phyloP scores from a whole-genome alignment of 169 alveolate species.

The Plasmodium fragile region DNA sequence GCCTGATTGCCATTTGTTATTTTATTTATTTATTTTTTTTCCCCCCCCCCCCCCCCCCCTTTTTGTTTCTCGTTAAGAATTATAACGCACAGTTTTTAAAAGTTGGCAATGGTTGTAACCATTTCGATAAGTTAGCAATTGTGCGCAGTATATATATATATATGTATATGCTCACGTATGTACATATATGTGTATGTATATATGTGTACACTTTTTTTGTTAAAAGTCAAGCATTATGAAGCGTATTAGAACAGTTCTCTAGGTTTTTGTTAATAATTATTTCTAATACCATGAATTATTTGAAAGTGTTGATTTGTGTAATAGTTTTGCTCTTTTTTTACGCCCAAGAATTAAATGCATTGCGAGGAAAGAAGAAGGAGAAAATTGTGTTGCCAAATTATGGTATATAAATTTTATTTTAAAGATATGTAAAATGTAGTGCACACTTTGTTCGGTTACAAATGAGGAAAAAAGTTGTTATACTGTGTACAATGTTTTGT shows the following conservation, averaged over 20 bases:
- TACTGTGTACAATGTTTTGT: neutral
- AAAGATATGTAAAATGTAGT: neutral
- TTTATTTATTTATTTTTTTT: conserved; percentile 4
- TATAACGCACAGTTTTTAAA: neutral
- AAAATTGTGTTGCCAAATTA: neutral
- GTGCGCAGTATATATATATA: neutral
- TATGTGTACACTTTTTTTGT: neutral
- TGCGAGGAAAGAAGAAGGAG: conserved; percentile 14
- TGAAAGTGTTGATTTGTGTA: conserved; percentile 10
- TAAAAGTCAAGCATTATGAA: conserved; percentile 7
- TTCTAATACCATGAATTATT: conserved; percentile 10
- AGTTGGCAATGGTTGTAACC: neutral
- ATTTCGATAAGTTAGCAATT: neutral
- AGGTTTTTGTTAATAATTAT: neutral
- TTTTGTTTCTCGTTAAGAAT: conserved; percentile 4
- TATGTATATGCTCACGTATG: neutral
- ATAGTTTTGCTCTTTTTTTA: neutral
- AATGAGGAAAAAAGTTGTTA: neutral
- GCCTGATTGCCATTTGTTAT: neutral
- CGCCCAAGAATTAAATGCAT: conserved; percentile 19
- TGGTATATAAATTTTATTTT: neutral
- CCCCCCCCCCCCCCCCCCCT: neutral
- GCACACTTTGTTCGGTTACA: neutral
- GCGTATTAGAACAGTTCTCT: neutral
- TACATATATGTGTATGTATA: neutral